phyloP scores from a whole-genome alignment of 2,329 filamentous ascomycete species.

The Penicillium olsonii region DNA sequence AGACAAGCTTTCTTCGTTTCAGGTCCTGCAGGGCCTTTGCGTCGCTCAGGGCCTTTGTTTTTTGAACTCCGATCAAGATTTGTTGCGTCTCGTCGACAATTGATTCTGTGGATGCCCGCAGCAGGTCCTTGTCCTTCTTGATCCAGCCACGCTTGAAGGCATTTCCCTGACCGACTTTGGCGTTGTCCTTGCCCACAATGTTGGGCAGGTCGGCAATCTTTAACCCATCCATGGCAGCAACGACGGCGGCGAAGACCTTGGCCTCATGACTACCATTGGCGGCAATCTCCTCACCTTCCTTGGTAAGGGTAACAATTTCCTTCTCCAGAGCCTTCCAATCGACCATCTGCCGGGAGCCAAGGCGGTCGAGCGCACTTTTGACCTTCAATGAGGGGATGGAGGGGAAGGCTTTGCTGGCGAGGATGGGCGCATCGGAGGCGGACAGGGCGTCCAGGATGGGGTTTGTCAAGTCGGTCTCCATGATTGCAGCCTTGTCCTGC shows the following conservation, averaged over 20 bases:
- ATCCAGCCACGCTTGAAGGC: conserved; percentile 79
- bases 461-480: conserved; percentile 60
- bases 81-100: conserved; percentile 79
- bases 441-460: conserved; percentile 68
- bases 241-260: conserved; percentile 75
- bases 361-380: conserved; percentile 85
- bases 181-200: conserved; percentile 49
- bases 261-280: conserved; percentile 79
- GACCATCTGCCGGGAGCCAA: conserved; percentile 83
- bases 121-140: conserved; percentile 61
- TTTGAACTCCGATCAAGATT: conserved; percentile 71
- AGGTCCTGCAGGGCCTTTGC: conserved; percentile 76
- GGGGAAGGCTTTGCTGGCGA: conserved; percentile 71
- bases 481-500: conserved; percentile 34
- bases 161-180: conserved; percentile 81
- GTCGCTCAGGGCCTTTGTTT: conserved; percentile 69
- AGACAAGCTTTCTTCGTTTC: conserved; percentile 89
- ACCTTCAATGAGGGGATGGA: conserved; percentile 65
- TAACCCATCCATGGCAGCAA: conserved; percentile 73
- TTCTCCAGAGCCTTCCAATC: conserved; percentile 79
- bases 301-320: conserved; percentile 74
- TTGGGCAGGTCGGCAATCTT: conserved; percentile 70
- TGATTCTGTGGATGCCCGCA: conserved; percentile 62
- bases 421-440: conserved; percentile 61
- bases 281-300: conserved; percentile 71